Base-by-base conservation (phyloP, 768 basidiomycete species). In the Pleurotus salmoneostramineus region DNA sequence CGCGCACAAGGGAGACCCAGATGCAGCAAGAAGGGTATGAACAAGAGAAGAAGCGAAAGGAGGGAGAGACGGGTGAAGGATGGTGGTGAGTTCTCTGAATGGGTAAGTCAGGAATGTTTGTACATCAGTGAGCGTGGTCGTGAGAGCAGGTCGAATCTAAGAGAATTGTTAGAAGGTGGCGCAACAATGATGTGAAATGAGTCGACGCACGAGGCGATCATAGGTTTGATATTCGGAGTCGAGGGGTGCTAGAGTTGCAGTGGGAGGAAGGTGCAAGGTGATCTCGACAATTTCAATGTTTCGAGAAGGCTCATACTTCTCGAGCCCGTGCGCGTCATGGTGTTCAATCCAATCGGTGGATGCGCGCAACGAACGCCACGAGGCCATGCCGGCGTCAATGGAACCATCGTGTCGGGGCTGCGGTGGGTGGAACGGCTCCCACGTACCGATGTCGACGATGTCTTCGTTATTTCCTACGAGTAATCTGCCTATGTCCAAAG, bases 281-380 rank as follows among this genome's bases (percentile, higher is more conserved):
- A 85, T 61, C 52, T 80, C 79, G 42, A 82, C 63, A 37, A 90
- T 76, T 64, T 89, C 84, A 6, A 90, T 72, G 63, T 90, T 90
- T 61, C 80, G 74, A 10, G 79, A 75, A 6, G 87, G 82, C 63
- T 88, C 88, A 42, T 81, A 83, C 58, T 79, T 83, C 66, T 89
- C 87, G 3, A 85, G 72, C 1, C 85, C 87, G 62, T 88, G 83
- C 0, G 74, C 77, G 65, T 87, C 85, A 21, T 74, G 75, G 63
- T 85, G 84, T 63, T 88, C 87, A 12, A 84, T 68, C 88, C 89
- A 90, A 64, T 87, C 83, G 5, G 88, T 89, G 1, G 87, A 88
- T 5, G 85, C 86, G 14, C 71, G 76, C 17, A 85, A 66, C 27
- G 81, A 70, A 15, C 52, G 52, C 52, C 52, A 55, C 40, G 36